Evolutionary conservation across 345 rosid genomes (phyloP).

Genomic region (Boechera stricta): DNA sequence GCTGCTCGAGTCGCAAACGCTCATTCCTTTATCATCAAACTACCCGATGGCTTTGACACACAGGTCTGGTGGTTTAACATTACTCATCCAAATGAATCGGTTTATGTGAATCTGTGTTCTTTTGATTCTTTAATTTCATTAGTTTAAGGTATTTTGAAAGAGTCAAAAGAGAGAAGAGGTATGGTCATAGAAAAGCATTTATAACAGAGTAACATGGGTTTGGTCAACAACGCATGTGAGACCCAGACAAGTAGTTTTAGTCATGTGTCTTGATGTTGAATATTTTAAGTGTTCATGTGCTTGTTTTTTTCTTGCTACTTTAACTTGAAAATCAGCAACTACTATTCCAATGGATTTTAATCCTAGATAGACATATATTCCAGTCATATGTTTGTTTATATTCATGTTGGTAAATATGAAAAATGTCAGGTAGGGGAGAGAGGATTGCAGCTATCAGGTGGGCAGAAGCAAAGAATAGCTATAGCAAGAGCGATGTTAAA

Average conservation of each 20-base stretch:
- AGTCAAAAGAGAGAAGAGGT: constrained; percentile 55
- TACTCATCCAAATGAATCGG: neutral
- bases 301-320: neutral
- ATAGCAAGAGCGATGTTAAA: constrained; percentile 98
- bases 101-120: constrained; percentile 31
- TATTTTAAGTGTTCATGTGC: constrained; percentile 33
- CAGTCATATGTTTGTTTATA: constrained; percentile 7
- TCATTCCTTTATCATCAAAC: constrained; percentile 89
- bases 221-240: constrained; percentile 81
- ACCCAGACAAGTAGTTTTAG: constrained; percentile 45
- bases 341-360: constrained; percentile 8
- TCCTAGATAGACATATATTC: neutral
- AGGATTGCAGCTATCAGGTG: constrained; percentile 95
- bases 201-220: constrained; percentile 70
- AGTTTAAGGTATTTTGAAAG: constrained; percentile 36
- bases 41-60: constrained; percentile 92
- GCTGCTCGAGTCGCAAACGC: constrained; percentile 99
- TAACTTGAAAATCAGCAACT: constrained; percentile 19
- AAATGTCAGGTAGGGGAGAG: constrained; percentile 96
- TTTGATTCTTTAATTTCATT: constrained; percentile 31
- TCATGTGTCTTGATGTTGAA: constrained; percentile 47
- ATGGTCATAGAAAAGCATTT: constrained; percentile 57
- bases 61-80: constrained; percentile 57
- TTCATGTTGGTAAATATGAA: constrained; percentile 14
- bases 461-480: constrained; percentile 97